Conservation (phyloP, 208 protist species). For the Porcisia hertigi region DNA sequence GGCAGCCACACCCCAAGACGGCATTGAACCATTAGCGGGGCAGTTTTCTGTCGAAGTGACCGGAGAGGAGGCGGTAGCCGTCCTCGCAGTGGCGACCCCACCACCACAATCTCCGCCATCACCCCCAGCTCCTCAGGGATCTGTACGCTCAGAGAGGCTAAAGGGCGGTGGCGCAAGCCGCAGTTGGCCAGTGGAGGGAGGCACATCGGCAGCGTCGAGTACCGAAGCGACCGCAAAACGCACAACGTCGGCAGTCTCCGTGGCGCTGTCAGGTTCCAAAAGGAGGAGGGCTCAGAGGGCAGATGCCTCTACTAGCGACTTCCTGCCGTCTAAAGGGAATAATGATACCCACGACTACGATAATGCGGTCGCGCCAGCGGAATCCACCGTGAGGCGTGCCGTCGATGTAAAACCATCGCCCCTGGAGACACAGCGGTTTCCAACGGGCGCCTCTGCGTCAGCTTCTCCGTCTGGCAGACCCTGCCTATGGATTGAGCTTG, state of each 20-base stretch:
- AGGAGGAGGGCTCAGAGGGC: neutral
- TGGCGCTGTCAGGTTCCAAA: neutral
- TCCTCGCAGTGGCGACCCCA: neutral
- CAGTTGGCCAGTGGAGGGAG: neutral
- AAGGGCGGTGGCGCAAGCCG: neutral
- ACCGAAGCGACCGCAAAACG: neutral
- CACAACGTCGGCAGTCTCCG: neutral
- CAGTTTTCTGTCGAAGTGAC: no score
- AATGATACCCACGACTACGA: neutral
- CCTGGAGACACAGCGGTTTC: slow-evolving; percentile 11
- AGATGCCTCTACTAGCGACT: neutral
- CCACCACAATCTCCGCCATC: neutral
- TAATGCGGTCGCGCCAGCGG: neutral
- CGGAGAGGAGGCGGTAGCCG: neutral
- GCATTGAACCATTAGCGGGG: neutral
- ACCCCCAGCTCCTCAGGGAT: neutral
- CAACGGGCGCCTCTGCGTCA: neutral
- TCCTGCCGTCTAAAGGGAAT: neutral
- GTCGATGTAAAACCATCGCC: neutral
- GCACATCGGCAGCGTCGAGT: neutral
- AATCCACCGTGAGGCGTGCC: neutral
- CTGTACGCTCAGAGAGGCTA: neutral
- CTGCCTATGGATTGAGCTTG: slow-evolving; percentile 31
- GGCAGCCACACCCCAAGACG: neutral
- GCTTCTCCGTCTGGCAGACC: neutral